Percentiles rank a stretch among this genome's conserved stretches.
These are phyloP conservation scores for Termitomyces sp. DNA, from an alignment of 768 basidiomycete species.

Conservation along the genomic window DNA sequence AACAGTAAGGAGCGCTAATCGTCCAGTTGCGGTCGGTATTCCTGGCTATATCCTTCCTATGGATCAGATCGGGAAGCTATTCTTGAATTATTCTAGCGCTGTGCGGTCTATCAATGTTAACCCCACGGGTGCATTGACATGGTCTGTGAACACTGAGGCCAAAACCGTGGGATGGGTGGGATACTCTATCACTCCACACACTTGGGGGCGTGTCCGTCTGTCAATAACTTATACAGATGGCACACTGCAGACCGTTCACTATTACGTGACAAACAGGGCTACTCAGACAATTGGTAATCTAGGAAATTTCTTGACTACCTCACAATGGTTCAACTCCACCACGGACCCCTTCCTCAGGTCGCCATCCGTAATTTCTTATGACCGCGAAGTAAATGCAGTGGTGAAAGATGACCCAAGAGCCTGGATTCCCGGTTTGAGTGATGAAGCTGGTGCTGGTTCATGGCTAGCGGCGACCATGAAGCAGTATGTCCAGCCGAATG, in stretches of 20 bases:
- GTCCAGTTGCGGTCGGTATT: conserved; percentile 45
- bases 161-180: conserved; percentile 37
- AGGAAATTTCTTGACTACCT: conserved; percentile 47
- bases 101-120: conserved; percentile 37
- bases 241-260: conserved; percentile 46
- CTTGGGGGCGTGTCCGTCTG: conserved; percentile 44
- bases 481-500: conserved; percentile 48
- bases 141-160: conserved; percentile 38
- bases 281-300: conserved; percentile 40
- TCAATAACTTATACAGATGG: conserved; percentile 47
- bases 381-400: conserved; percentile 41
- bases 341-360: conserved; percentile 48
- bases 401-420: conserved; percentile 47
- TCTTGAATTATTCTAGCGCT: conserved; percentile 37
- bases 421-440: conserved; percentile 56
- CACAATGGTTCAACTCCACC: conserved; percentile 45
- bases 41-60: conserved; percentile 48
- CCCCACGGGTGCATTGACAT: conserved; percentile 41
- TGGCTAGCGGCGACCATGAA: conserved; percentile 55
- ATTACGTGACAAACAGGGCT: conserved; percentile 42
- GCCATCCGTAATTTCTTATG: conserved; percentile 49
- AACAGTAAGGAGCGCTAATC: conserved; percentile 31
- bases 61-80: conserved; percentile 45
- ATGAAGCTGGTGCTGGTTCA: conserved; percentile 56
- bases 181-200: conserved; percentile 36